Percentiles rank a stretch among this genome's conserved stretches.
Conservation (phyloP, 176 grass and related monocot genomes). For the Pontederia paniculata region DNA sequence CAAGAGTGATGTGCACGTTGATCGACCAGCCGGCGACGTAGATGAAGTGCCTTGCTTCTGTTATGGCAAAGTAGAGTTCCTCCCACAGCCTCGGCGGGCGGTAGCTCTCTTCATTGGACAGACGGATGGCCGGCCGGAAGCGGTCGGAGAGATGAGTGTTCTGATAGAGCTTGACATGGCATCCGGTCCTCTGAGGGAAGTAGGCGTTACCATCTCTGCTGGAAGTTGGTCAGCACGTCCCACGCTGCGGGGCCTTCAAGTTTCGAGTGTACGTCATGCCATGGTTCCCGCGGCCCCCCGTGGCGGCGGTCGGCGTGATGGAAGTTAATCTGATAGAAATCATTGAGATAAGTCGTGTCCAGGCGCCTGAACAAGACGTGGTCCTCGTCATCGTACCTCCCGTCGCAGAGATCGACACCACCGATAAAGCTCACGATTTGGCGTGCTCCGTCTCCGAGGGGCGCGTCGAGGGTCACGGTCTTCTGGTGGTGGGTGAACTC, state of each 20-base stretch:
- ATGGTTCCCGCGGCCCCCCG: slow-evolving; percentile 74
- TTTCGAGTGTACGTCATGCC: slow-evolving; percentile 79
- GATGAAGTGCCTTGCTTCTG: no score
- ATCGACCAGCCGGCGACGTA: no score
- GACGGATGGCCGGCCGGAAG: slow-evolving; percentile 35
- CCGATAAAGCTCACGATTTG: slow-evolving; percentile 68
- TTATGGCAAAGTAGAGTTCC: no score
- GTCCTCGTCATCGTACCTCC: slow-evolving; percentile 80
- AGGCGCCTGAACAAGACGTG: slow-evolving; percentile 63
- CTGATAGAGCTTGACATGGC: slow-evolving; percentile 65
- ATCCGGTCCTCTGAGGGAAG: no score
- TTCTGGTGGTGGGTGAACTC: slow-evolving; percentile 98
- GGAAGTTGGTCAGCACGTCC: slow-evolving; percentile 81
- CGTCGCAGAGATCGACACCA: slow-evolving; percentile 44
- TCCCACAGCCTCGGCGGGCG: no score
- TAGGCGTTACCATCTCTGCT: slow-evolving; percentile 78
- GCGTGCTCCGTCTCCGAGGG: slow-evolving; percentile 9
- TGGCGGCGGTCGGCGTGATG: slow-evolving; percentile 27
- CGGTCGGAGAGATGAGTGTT: slow-evolving; percentile 44
- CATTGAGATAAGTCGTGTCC: slow-evolving; percentile 40
- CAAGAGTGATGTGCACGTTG: no score
- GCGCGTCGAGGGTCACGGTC: slow-evolving; percentile 48
- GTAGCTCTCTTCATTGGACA: slow-evolving; percentile 27
- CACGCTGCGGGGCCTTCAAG: slow-evolving; percentile 60
- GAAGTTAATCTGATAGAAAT: slow-evolving; percentile 78